Percentiles rank a stretch among this genome's conserved stretches.
Conservation (phyloP, 2,329 filamentous ascomycete genomes). For the Sclerotinia glacialis region DNA sequence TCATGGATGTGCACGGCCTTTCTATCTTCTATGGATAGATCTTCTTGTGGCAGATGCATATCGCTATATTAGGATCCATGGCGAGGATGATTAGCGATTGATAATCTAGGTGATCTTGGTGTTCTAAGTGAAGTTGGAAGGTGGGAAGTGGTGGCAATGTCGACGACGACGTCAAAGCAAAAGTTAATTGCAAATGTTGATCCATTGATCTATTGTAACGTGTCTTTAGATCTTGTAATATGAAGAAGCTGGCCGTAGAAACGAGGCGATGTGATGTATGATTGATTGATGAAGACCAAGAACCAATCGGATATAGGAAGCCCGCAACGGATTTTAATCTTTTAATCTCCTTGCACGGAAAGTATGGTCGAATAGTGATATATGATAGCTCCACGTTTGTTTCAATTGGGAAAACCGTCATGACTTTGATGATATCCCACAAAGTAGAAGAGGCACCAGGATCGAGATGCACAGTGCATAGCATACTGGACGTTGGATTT, state of each 20-base stretch:
- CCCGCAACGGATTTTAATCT: too few relatives aligned
- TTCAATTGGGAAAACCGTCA: not conserved
- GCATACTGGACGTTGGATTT: too few relatives aligned
- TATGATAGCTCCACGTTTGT: not conserved
- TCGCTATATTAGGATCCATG: not conserved
- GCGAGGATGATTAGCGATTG: not conserved
- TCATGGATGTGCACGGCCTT: not conserved
- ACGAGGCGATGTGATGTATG: not conserved
- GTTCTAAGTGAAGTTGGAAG: too few relatives aligned
- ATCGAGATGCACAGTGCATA: too few relatives aligned
- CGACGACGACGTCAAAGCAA: not conserved
- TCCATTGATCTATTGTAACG: not conserved
- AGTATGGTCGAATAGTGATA: not conserved
- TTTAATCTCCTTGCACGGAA: too few relatives aligned
- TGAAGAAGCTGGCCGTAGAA: not conserved
- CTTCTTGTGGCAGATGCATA: conserved; percentile 1
- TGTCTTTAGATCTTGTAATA: not conserved
- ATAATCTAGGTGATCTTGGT: conserved; percentile 10
- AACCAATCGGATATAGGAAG: conserved; percentile 11
- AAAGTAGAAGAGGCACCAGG: too few relatives aligned
- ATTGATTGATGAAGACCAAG: not conserved
- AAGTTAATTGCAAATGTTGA: not conserved
- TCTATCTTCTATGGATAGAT: not conserved
- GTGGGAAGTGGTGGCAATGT: not conserved
- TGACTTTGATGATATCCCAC: too few relatives aligned